phyloP scores from a whole-genome alignment of 164 flowering plant genomes.

The Vitis labrusca region DNA sequence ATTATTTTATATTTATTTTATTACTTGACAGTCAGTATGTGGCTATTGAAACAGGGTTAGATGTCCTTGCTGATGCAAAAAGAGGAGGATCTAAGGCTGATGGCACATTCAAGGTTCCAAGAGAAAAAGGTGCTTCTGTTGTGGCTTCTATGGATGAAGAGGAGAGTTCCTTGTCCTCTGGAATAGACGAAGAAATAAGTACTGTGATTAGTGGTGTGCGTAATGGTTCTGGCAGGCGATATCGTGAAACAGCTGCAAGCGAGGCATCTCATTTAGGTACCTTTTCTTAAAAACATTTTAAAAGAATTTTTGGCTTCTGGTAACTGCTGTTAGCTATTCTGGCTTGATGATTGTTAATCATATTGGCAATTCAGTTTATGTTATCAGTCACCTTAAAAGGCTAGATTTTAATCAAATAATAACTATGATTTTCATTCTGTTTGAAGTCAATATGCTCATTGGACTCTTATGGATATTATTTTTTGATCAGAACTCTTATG shows the following conservation, averaged over 20 bases:
- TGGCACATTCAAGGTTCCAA: constrained; percentile 68
- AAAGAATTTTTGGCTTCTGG: neutral
- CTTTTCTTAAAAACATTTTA: neutral
- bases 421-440: neutral
- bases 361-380: neutral
- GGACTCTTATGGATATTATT: neutral
- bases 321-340: neutral
- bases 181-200: constrained; percentile 38
- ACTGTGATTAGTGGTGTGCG: constrained; percentile 13
- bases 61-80: constrained; percentile 67
- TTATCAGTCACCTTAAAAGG: neutral
- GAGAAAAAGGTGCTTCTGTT: constrained; percentile 46
- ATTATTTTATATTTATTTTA: neutral
- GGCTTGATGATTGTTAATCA: neutral
- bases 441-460: neutral
- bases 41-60: constrained; percentile 46
- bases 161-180: constrained; percentile 37
- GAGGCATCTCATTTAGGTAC: constrained; percentile 47
- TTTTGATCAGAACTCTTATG: neutral
- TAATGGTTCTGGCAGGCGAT: constrained; percentile 39
- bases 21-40: neutral
- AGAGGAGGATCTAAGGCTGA: constrained; percentile 46
- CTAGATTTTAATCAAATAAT: neutral
- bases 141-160: constrained; percentile 67
- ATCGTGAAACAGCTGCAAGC: constrained; percentile 51